Base-by-base conservation (phyloP, 2,329 filamentous ascomycete genomes). In the Bertia moriformis region DNA sequence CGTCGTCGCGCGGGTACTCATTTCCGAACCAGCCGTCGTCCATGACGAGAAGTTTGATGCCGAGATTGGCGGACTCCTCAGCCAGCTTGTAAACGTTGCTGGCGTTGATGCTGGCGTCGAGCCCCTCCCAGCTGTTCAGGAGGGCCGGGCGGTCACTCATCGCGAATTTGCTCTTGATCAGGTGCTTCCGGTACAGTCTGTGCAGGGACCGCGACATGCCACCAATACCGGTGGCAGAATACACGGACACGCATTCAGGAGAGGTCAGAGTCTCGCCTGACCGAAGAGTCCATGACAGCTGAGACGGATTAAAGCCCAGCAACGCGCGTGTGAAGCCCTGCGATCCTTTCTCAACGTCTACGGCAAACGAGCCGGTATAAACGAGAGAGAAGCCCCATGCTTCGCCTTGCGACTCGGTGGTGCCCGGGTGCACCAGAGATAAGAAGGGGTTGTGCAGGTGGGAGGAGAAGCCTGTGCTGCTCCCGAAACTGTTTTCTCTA, bases 21-120 rank as follows among this genome's bases (percentile, higher is more conserved):
- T 63, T 58, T 13, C 76, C 76, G 37, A 81, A 81, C 76, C 75
- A 81, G 3, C 76, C 76, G 42, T 81, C 76, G 33, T 81, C 76
- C 37, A 75, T 65, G 0, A 80, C 76, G 35, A 81, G 74, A 0
- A 81, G 62, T 44, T 69, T 67, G n/a, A 71, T 64, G 1, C 76
- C 76, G 1, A 80, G 59, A 2, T 64, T 61, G 0, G 74, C 72
- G 0, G 74, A 65, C 44, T 73, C 64, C 30, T 67, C 48, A 0
- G 74, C 74, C 0, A 80, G 59, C 0, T 60, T 57, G 19, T 72
- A 66, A 20, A 80, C 65, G 1, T 62, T 68, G 13, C 59, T 66
- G 38, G 71, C 58, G 45, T 79, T 73, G 51, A 67, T 71, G 44
- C 76, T 54, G 46, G 75, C 78, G 13, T 62, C 62, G 0, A 78